Base-by-base conservation (phyloP, 495 filamentous ascomycete species). In the Recurvomyces mirabilis region DNA sequence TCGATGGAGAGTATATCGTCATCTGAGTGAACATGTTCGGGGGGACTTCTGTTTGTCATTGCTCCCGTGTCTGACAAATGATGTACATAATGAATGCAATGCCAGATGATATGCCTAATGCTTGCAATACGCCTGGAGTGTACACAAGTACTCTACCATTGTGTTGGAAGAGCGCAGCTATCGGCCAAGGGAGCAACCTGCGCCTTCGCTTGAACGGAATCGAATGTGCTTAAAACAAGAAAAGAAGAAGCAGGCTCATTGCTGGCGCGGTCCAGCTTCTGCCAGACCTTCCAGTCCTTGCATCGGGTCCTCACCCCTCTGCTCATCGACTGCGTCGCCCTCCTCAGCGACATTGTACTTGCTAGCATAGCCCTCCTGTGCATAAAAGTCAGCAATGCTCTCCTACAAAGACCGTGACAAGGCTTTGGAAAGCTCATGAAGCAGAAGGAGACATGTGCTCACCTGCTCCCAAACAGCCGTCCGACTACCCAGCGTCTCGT, bases 391-490 rank as follows among this genome's bases (percentile, higher is more conserved):
- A n/a, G n/a, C n/a, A n/a, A n/a, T n/a, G n/a, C n/a, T n/a, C n/a
- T n/a, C n/a, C n/a, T n/a, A n/a, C n/a, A n/a, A n/a, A n/a, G n/a
- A n/a, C n/a, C n/a, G n/a, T n/a, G n/a, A n/a, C n/a, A n/a, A n/a
- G n/a, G n/a, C n/a, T n/a, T n/a, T n/a, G n/a, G n/a, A n/a, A n/a
- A 29, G 20, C 26, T 46, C 2, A 51, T 38, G 37, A 32, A 51
- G 67, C 54, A 71, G 60, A 48, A 60, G 38, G 25, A 23, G 12
- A 26, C 4, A 38, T 41, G 31, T 32, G 29, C 77, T 35, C 68
- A 94, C 89, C 79, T 95, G 91, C 64, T 95, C 85, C 91, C 91
- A 99, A 46, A 99, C 73, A 7, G 91, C 93, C n/a, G 82, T 94
- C 68, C 86, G 93, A 65, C 82, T 86, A 23, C 89, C 88, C 10